Percentiles rank a stretch among this genome's conserved stretches.
Evolutionary conservation across 164 flowering plant genomes (phyloP).

Genomic region (Stephania cephalantha): DNA sequence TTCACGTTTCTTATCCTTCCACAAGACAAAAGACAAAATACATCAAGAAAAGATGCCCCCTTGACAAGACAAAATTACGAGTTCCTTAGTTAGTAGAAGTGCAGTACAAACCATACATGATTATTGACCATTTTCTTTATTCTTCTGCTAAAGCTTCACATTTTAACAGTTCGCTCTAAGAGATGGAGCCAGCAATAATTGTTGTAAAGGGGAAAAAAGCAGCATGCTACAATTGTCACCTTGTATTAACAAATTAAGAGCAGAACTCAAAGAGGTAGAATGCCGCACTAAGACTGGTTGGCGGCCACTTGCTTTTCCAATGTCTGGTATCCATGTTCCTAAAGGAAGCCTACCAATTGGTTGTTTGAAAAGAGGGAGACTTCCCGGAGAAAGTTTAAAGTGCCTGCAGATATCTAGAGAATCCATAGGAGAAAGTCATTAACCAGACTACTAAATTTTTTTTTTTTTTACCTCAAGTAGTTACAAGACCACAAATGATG

Average conservation of each 20-base stretch:
- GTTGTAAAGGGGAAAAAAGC: not conserved
- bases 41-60: not conserved
- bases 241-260: slow-evolving; percentile 24
- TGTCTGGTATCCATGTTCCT: slow-evolving; percentile 30
- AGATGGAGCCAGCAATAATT: not conserved
- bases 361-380: slow-evolving; percentile 29
- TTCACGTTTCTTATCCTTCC: not conserved
- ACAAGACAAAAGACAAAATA: not conserved
- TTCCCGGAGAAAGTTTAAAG: slow-evolving; percentile 23
- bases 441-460: not conserved
- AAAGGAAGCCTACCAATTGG: slow-evolving; percentile 30
- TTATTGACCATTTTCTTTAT: not conserved
- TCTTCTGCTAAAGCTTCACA: too few relatives aligned
- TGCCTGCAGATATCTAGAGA: slow-evolving; percentile 35
- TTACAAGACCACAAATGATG: not conserved
- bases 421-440: not conserved
- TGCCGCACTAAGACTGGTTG: slow-evolving; percentile 19
- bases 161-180: not conserved
- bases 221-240: slow-evolving; percentile 15
- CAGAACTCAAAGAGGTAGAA: slow-evolving; percentile 25
- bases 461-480: not conserved
- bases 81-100: not conserved
- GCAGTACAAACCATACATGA: not conserved
- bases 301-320: slow-evolving; percentile 14
- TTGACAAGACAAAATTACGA: not conserved